phyloP scores from a whole-genome alignment of 2,329 filamentous ascomycete genomes.

The Calonectria pteridis region DNA sequence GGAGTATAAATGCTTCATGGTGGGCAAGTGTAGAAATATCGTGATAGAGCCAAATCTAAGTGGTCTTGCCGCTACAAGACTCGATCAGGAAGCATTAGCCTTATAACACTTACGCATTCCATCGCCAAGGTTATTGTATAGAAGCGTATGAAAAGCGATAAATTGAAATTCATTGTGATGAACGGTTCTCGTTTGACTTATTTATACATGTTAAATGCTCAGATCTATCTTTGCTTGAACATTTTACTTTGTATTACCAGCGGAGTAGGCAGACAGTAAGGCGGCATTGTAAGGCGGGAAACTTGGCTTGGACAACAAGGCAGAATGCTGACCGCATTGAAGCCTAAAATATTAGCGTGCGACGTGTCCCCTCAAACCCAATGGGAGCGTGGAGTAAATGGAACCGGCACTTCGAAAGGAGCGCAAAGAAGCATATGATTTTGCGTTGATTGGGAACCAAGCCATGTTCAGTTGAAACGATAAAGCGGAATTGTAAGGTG shows the following conservation, averaged over 20 bases:
- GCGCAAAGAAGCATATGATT: neutral
- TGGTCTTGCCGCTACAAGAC: too few species aligned
- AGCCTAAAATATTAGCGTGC: too few species aligned
- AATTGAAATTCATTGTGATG: too few species aligned
- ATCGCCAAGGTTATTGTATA: too few species aligned
- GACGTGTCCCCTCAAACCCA: neutral
- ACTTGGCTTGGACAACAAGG: neutral
- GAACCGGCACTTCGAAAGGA: neutral
- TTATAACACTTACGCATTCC: too few species aligned
- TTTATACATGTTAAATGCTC: too few species aligned
- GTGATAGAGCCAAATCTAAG: neutral
- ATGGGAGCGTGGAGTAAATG: neutral
- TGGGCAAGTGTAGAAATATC: neutral
- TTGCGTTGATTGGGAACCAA: neutral
- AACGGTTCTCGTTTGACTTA: too few species aligned
- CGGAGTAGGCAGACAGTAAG: neutral
- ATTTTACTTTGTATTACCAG: too few species aligned
- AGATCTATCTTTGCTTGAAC: too few species aligned
- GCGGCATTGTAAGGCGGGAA: neutral
- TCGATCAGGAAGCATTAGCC: too few species aligned
- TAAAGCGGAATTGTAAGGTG: neutral
- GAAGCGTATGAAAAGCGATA: too few species aligned
- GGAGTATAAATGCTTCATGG: neutral
- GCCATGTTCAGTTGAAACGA: neutral
- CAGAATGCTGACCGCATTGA: neutral